These are phyloP conservation scores for Fomes fomentarius DNA, from an alignment of 1,284 basidiomycete genomes.

Conservation along the genomic window DNA sequence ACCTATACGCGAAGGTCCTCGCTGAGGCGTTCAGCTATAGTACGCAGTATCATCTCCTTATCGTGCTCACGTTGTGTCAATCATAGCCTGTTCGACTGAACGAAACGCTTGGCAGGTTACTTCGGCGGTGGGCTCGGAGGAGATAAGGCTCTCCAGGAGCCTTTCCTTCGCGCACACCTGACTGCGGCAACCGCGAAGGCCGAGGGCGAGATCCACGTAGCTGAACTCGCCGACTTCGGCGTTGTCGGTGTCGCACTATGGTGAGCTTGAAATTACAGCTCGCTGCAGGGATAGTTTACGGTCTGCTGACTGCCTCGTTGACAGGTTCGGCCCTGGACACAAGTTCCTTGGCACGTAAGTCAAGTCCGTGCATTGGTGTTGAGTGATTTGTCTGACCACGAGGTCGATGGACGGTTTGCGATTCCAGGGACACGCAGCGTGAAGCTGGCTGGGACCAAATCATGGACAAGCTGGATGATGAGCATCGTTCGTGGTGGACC, in stretches of 20 bases:
- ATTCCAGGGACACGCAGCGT: constrained; percentile 13
- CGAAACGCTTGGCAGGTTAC: constrained; percentile 2
- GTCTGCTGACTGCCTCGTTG: neutral
- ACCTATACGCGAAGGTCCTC: constrained; percentile 12
- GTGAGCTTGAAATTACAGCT: neutral
- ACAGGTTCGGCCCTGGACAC: constrained; percentile 23
- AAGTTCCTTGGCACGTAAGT: constrained; percentile 17
- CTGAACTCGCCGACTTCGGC: constrained; percentile 13
- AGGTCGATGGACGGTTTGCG: too few species aligned
- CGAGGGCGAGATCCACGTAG: constrained; percentile 19
- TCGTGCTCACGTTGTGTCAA: neutral
- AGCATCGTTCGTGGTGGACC: constrained; percentile 19
- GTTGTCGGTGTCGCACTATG: constrained; percentile 16
- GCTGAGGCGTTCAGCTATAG: constrained; percentile 19
- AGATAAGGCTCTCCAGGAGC: constrained; percentile 14
- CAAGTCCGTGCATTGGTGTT: neutral
- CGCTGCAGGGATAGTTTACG: too few species aligned
- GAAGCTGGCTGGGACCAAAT: constrained; percentile 20
- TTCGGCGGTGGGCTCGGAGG: constrained; percentile 14
- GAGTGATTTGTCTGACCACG: too few species aligned
- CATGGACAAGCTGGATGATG: constrained; percentile 7
- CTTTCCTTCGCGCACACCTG: constrained; percentile 16
- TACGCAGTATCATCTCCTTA: too few species aligned
- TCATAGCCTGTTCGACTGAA: neutral
- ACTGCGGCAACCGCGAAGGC: constrained; percentile 6